A percentile compares a stretch with the other conserved stretches of the same genome.
These are phyloP conservation scores for Globisporangium acanthophoron DNA, from an alignment of 352 stramenopile genomes.

Conservation along the genomic window DNA sequence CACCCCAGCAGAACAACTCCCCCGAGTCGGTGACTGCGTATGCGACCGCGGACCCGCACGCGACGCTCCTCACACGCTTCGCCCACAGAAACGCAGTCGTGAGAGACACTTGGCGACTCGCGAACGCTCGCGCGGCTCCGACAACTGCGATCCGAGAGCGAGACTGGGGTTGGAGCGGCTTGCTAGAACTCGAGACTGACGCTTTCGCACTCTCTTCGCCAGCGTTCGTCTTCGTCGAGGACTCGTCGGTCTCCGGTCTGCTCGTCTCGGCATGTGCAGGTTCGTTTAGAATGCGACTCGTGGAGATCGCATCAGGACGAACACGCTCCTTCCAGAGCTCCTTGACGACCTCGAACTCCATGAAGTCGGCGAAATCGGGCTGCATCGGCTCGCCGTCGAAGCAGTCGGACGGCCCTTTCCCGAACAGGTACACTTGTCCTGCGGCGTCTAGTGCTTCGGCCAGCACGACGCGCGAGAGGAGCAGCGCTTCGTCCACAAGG, in stretches of 20 bases:
- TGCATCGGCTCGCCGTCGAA: constrained; percentile 51
- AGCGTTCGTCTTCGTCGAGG: background rate
- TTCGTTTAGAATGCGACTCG: background rate
- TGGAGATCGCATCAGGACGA: constrained; percentile 12
- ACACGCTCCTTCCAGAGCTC: constrained; percentile 59
- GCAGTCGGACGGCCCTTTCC: constrained; percentile 52
- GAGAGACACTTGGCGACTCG: constrained; percentile 45
- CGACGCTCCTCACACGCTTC: constrained; percentile 51
- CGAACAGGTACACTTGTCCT: constrained; percentile 77
- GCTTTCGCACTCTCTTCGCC: background rate
- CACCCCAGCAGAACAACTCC: constrained; percentile 76
- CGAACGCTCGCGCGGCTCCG: constrained; percentile 42
- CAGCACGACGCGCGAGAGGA: constrained; percentile 38
- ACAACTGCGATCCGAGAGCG: constrained; percentile 31
- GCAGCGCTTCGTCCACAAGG: constrained; percentile 41
- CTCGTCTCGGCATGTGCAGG: background rate
- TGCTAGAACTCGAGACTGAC: background rate
- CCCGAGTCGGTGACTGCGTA: constrained; percentile 67
- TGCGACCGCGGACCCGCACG: constrained; percentile 37
- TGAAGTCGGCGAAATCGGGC: constrained; percentile 71
- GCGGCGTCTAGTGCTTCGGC: constrained; percentile 61
- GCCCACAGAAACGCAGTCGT: constrained; percentile 71
- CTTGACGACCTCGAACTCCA: constrained; percentile 52
- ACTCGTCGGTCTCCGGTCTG: background rate
- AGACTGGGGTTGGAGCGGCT: background rate